Conservation (phyloP, 2,329 filamentous ascomycete genomes). For the Karstenula rhodostoma region DNA sequence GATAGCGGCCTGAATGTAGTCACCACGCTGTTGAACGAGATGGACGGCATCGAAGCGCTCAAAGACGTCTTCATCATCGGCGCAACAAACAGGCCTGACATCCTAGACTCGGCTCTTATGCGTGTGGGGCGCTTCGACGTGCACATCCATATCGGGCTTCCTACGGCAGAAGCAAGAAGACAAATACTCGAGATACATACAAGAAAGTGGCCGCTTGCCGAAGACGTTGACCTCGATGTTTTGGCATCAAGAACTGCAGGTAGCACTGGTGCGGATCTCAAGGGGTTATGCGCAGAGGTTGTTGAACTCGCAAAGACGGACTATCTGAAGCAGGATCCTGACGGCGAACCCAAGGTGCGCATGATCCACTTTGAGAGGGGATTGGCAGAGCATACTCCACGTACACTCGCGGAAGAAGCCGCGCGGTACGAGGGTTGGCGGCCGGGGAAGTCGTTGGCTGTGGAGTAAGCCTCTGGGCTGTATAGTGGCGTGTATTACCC, state of each 20-base stretch:
- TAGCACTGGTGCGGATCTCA: constrained; percentile 86
- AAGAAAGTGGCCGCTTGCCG: constrained; percentile 64
- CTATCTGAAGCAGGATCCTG: constrained; percentile 36
- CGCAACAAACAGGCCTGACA: constrained; percentile 89
- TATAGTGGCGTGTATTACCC: neutral
- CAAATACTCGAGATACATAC: constrained; percentile 79
- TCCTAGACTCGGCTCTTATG: constrained; percentile 84
- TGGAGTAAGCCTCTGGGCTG: constrained; percentile 16
- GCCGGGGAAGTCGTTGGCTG: constrained; percentile 43
- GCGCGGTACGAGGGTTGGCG: constrained; percentile 54
- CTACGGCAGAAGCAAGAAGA: constrained; percentile 73
- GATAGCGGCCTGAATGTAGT: constrained; percentile 79
- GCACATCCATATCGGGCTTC: constrained; percentile 85
- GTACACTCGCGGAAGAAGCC: constrained; percentile 52
- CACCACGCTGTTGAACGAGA: constrained; percentile 89
- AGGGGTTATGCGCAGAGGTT: constrained; percentile 60
- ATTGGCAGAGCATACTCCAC: constrained; percentile 50
- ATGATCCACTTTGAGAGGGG: constrained; percentile 60
- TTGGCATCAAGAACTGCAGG: constrained; percentile 74
- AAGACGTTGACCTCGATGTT: constrained; percentile 70
- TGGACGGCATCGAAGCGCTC: constrained; percentile 91
- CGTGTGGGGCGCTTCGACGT: constrained; percentile 86
- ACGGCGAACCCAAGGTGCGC: constrained; percentile 41
- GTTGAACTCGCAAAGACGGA: constrained; percentile 48
- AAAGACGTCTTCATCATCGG: constrained; percentile 86